phyloP scores from a whole-genome alignment of 345 rosid genomes.

The Erysimum cheiranthoides region DNA sequence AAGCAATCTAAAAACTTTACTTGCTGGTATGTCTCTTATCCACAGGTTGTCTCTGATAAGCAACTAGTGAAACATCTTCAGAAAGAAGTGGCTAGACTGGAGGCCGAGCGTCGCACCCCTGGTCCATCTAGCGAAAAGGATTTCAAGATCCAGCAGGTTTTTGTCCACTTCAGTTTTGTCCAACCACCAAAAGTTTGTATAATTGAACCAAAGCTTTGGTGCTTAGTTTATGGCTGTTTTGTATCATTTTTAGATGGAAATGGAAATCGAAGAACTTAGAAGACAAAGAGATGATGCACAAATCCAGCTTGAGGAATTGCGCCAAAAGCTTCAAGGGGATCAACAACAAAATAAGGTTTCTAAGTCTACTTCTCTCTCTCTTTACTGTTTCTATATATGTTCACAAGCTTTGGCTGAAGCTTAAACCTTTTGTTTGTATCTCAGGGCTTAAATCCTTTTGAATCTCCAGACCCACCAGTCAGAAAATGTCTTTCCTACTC shows the following conservation, averaged over 20 bases:
- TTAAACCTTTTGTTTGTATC: constrained; percentile 36
- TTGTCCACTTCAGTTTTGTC: constrained; percentile 14
- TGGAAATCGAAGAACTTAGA: constrained; percentile 88
- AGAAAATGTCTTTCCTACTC: constrained; percentile 94
- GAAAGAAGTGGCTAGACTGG: constrained; percentile 97
- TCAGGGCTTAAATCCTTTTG: constrained; percentile 60
- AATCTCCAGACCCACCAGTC: constrained; percentile 66
- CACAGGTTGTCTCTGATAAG: constrained; percentile 94
- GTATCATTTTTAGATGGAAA: constrained; percentile 75
- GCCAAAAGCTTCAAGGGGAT: constrained; percentile 73
- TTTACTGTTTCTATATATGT: neutral
- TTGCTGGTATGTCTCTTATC: neutral
- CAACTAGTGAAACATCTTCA: constrained; percentile 97
- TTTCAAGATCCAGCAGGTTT: constrained; percentile 84
- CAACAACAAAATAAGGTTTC: constrained; percentile 53
- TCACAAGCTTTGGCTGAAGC: constrained; percentile 15
- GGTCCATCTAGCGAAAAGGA: constrained; percentile 90
- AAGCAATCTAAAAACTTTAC: constrained; percentile 5
- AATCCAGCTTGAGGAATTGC: constrained; percentile 78
- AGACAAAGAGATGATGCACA: constrained; percentile 92
- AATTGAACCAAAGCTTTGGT: constrained; percentile 13
- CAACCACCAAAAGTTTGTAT: constrained; percentile 5
- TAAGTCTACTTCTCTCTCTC: constrained; percentile 18
- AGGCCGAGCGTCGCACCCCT: constrained; percentile 97
- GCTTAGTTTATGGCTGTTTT: constrained; percentile 18